Base-by-base conservation (phyloP, 2,329 filamentous ascomycete species). In the Cyphellophora europaea region DNA sequence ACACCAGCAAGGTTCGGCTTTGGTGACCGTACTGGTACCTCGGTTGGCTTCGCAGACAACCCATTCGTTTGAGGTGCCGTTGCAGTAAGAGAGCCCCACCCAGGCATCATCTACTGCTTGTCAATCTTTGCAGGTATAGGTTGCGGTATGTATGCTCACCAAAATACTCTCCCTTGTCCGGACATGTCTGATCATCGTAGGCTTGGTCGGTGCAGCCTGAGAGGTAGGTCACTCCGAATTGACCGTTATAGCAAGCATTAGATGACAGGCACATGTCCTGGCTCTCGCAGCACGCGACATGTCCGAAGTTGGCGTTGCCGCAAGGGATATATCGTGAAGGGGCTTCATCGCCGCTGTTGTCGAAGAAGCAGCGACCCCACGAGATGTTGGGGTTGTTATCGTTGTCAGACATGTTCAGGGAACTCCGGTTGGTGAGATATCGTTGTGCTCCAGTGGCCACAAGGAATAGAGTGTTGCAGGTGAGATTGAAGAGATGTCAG, bases 141-240 rank as follows among this genome's bases (percentile, higher is more conserved):
- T n/a, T n/a, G n/a, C n/a, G n/a, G n/a, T n/a, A n/a, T n/a, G n/a
- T n/a, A n/a, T 44, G 16, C 12, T 19, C 12, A 12, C 12, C 19
- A 15, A 23, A 16, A 11, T 32, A 23, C 19, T 33, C 35, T 28
- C 33, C 40, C 33, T 48, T 49, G n/a, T 30, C 21, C 4, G 47
- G 47, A 32, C 47, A 49, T 16, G 16, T 39, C 5, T 29, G 11
- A 32, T 49, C 38, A 27, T 42, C 23, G 33, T 48, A 51, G 19
- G 32, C 30, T 5, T 38, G 32, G 25, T 49, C 45, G 6, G 48
- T 49, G 27, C 47, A 49, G 27, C 48, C 48, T 12, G 45, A 43
- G 5, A 48, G 32, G 32, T 51, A 49, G 8, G 47, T 49, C 12
- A 47, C 44, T 12, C 41, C 38, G 31, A 39, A 43, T 35, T 42